Base-by-base conservation (phyloP, 2,329 filamentous ascomycete species). In the Ophiobolus disseminans region DNA sequence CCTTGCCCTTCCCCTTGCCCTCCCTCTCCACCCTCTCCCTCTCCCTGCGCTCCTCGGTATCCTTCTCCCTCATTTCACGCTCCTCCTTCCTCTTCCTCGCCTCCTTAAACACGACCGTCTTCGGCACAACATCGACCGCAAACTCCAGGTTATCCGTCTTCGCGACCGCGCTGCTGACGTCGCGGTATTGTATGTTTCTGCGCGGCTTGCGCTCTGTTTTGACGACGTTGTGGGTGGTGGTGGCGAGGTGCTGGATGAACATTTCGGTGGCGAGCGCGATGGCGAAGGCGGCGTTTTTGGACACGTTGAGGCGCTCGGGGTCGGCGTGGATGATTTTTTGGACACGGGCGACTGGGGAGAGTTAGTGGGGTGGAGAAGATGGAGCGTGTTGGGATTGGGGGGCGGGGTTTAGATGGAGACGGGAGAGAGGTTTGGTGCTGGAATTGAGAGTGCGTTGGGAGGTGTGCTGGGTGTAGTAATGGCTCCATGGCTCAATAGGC, bases 121-220 rank as follows among this genome's bases (percentile, higher is more conserved):
- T 89, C 48, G 94, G 94, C 28, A 97, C 89, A 20, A 96, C 85
- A 73, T 99, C 94, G 55, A 89, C 82, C 11, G 99, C 84, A 69
- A 99, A 99, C 73, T 99, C 92, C 41, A 99, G 87, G 71, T 95
- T 95, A 73, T 97, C 94, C 55, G 91, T 86, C 69, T 91, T 88
- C 6, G 89, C 84, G 45, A 97, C 87, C 21, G 94, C 93, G 65
- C 85, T 89, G 60, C 92, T 91, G 32, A 99, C 82, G 74, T 99
- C 94, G 69, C 90, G 90, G 78, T 99, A 99, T 73, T 97, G 94
- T 54, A 99, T 88, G 67, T 95, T 97, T 52, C 92, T 86, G 47
- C 94, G 83, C 5, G 93, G 93, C 73, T 97, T 97, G 63, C 88
- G 85, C 75, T 97, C 94, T 1, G 91, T 83, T 69, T 94, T 95